Evolutionary conservation across 306 rosid species (phyloP), one percentile per base, ranked within the genome.

Genomic region (Herpetospermum pedunculosum): DNA sequence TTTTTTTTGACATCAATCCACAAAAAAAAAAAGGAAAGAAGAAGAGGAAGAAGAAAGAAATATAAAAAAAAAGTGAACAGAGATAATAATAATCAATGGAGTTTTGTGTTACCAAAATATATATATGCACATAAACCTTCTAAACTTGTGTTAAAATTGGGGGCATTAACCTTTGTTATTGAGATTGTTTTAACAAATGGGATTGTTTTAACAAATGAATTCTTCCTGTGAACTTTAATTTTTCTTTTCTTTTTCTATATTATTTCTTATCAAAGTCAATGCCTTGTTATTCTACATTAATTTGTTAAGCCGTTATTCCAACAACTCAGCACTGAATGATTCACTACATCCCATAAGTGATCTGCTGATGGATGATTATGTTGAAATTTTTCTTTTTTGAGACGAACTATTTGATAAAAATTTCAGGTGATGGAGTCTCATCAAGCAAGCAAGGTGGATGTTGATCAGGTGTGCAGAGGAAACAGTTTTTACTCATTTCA

Each of bases 401-500:
- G 46, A 32, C 29, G 69, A 76, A 77, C 77, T 76, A 77, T 85
- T 59, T 67, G 55, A 29, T 50, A 46, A 81, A 44, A 60, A 41
- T 25, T 79, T 80, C 79, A 94, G 97, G 97, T 89, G 72, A 79
- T 89, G 89, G 97, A 94, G 79, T 94, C 98, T 65, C 97, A 91
- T 83, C 99, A 91, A 84, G 80, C 97, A 77, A 87, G 89, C 86
- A 94, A 94, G 82, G 88, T 76, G 78, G 99, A 91, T 74, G 69
- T 82, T 89, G 91, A 94, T 72, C 82, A 89, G 95, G 99, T 82
- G 49, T 58, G 87, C 74, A 72, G 80, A 64, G 62, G 59, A 68
- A 62, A 43, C 5, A 41, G 43, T 43, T 64, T 18, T 32, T 35
- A 0, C 18, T 43, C 53, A 76, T 75, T 80, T 25, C 47, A 83